Conservation (phyloP, 2,329 filamentous ascomycete genomes). For the Ceratocystis ficicola region DNA sequence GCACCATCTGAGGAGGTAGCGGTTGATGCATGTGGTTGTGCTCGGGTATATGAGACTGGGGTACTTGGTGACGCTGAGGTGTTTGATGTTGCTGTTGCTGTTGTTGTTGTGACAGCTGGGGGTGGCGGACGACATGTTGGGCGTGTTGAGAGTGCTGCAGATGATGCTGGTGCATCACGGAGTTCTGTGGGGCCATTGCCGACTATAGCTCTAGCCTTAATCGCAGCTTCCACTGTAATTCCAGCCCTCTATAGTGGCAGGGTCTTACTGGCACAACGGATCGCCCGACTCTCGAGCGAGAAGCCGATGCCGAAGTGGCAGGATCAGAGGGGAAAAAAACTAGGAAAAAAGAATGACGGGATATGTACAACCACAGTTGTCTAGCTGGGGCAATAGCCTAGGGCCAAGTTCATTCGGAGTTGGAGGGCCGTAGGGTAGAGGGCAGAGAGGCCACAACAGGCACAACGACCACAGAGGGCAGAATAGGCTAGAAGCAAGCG, state of each 20-base stretch:
- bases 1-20: not conserved
- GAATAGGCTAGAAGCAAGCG: not conserved
- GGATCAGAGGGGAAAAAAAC: not conserved
- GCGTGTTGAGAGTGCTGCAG: constrained; percentile 24
- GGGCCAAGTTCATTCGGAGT: not conserved
- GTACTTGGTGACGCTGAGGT: constrained; percentile 23
- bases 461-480: not conserved
- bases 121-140: constrained; percentile 16
- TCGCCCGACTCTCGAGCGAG: not conserved
- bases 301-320: not conserved
- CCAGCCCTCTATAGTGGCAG: not conserved
- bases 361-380: not conserved
- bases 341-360: not conserved
- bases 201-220: not conserved
- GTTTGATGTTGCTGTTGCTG: constrained; percentile 23
- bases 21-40: constrained; percentile 12
- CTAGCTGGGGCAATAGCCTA: not conserved
- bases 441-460: not conserved
- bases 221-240: not conserved
- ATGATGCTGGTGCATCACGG: constrained; percentile 25
- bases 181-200: constrained; percentile 11
- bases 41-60: constrained; percentile 10
- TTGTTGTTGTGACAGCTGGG: constrained; percentile 19
- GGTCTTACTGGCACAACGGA: constrained; percentile 14
- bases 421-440: not conserved